Base-by-base conservation (phyloP, 169 alveolate genomes). In the Miamiensis avidus region DNA sequence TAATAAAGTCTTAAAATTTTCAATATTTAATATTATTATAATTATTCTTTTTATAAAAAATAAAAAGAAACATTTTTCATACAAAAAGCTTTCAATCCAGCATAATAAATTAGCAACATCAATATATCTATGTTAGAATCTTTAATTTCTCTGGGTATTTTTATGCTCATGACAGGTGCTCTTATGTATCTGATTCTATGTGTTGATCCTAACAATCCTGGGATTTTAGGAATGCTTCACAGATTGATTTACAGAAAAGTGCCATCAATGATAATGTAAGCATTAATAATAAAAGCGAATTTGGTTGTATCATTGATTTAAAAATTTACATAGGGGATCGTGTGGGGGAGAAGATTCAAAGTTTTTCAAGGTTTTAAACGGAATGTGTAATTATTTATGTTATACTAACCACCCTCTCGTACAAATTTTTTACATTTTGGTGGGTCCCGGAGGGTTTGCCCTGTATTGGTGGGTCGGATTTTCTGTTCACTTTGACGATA, bases 401-500 rank as follows among this genome's bases (percentile, higher is more conserved):
- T 87, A 82, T 82, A 79, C 86, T 16, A 87, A 81, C 31, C 88
- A 90, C 75, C 91, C 94, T 64, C 27, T 87, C 28, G 89, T 87
- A 16, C 74, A 87, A 76, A 73, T 90, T 31, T 82, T 90, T 33
- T 90, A 90, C 74, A 29, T 83, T 0, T 26, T 90, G 29, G 86
- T 90, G 28, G 92, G 92, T 1, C 91, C 64, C 0, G 94, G 94
- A n/a, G 91, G 92, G 0, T 90, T 87, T 75, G 33, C 74, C 4
- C 65, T 90, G 26, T 90, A 90, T 77, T 82, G 89, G 31, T 31
- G 75, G 34, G 74, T 76, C 64, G 94, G 94, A 76, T 88, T 90
- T 64, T 33, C 73, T 27, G 75, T 74, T 20, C 82, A 81, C 31
- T 81, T 87, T 30, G 82, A 81, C 20, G 32, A 86, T 28, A 74